Evolutionary conservation across 2,329 filamentous ascomycete species (phyloP).

Genomic region (Phoma sp.): DNA sequence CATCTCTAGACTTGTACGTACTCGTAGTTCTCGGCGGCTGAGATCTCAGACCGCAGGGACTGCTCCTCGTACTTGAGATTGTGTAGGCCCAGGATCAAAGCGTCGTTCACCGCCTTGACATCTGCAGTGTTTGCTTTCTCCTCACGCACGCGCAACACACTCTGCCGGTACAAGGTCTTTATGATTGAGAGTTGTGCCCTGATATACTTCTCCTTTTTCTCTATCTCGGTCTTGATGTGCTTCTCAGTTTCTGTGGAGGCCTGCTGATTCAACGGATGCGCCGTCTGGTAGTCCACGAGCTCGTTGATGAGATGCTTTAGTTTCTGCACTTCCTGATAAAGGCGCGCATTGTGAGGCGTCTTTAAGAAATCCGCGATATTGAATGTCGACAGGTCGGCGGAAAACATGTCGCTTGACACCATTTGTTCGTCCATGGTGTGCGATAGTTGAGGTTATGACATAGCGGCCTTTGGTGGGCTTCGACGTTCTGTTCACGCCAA

Average conservation of each 20-base stretch:
- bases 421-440: conserved; percentile 20
- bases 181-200: conserved; percentile 66
- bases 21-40: conserved; percentile 91
- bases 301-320: conserved; percentile 43
- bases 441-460: conserved; percentile 5
- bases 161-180: conserved; percentile 82
- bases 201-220: conserved; percentile 71
- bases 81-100: conserved; percentile 88
- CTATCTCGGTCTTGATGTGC: conserved; percentile 33
- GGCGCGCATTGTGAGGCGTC: conserved; percentile 38
- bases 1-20: conserved; percentile 56
- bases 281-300: conserved; percentile 41
- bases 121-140: conserved; percentile 89
- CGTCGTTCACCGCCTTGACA: conserved; percentile 88
- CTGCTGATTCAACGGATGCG: conserved; percentile 33
- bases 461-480: background rate
- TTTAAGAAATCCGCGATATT: conserved; percentile 37
- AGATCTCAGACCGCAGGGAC: conserved; percentile 88
- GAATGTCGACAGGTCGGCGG: conserved; percentile 28
- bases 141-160: conserved; percentile 79
- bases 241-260: conserved; percentile 31
- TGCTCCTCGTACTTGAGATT: conserved; percentile 97
- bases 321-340: conserved; percentile 42
- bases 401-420: conserved; percentile 14
- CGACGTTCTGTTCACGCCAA: background rate